Base-by-base conservation (phyloP, 495 filamentous ascomycete genomes). In the Aspergillus taichungensis region DNA sequence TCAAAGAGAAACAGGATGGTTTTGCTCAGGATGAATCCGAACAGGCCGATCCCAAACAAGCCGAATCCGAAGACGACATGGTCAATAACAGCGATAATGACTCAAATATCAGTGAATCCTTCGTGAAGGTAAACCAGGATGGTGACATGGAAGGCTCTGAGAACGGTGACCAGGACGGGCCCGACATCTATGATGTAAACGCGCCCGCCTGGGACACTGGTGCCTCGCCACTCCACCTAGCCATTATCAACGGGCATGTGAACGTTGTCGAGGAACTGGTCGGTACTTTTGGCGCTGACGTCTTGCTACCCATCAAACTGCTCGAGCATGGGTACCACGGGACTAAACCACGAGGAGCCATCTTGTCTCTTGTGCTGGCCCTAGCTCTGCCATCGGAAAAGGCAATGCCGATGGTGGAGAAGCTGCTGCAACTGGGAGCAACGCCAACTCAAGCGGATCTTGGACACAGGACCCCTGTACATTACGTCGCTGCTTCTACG, bases 101-200 rank as follows among this genome's bases (percentile, higher is more conserved):
- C 72, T 64, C 63, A 6, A 47, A 47, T 33, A 62, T 61, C 8
- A 81, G 80, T 37, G 78, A 73, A 6, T 87, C 82, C 0, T 87
- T 82, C 40, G 74, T 89, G 37, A 84, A 87, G 40, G 64, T 90
- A 30, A 63, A 68, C 28, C 49, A 59, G 11, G 53, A 54, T 6
- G 40, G 45, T 3, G 61, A 66, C 14, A 52, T 12, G 5, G 18
- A 24, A 24, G 50, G 66, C 10, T 56, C 55, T 5, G 67, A 70
- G 9, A 76, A 79, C n/a, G 74, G 78, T 6, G 69, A 76, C 31
- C 74, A 82, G 6, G 69, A 74, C 8, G 81, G 84, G 24, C 85
- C 85, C 4, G 85, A 94, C 60, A 72, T 89, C 44, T 89, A 84
- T 59, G 82, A 89, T 42, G 72, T 89, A 43, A 81, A 91, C 52